Evolutionary conservation across 768 basidiomycete species (phyloP).

Genomic region (Boletus eberwhitei): DNA sequence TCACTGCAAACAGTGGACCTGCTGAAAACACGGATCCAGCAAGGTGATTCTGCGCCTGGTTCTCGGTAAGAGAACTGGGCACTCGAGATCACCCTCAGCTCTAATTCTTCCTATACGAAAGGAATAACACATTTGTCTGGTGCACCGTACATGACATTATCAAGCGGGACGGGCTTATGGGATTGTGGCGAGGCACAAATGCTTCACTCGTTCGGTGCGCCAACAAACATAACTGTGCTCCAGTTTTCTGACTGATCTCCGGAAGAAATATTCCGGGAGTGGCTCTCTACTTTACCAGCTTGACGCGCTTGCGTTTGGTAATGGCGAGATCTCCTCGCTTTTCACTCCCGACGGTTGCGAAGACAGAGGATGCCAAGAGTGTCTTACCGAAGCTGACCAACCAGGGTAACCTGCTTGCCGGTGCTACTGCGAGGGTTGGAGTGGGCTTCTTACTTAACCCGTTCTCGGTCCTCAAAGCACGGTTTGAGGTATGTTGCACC

Average conservation of each 20-base stretch:
- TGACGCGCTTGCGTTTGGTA: constrained; percentile 75
- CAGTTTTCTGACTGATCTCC: constrained; percentile 1
- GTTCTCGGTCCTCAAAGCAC: constrained; percentile 86
- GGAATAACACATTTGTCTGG: constrained; percentile 43
- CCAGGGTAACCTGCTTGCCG: constrained; percentile 82
- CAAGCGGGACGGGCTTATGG: constrained; percentile 56
- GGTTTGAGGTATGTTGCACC: constrained; percentile 72
- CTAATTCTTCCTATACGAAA: constrained; percentile 10
- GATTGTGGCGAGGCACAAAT: constrained; percentile 86
- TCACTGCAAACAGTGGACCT: constrained; percentile 61
- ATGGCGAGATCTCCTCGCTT: constrained; percentile 78
- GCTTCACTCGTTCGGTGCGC: constrained; percentile 74
- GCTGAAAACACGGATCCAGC: constrained; percentile 89
- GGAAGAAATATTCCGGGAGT: constrained; percentile 89
- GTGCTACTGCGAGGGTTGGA: constrained; percentile 73
- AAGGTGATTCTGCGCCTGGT: constrained; percentile 53
- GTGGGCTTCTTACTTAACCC: constrained; percentile 89
- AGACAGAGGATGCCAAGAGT: constrained; percentile 35
- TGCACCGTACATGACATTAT: constrained; percentile 57
- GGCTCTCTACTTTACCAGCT: constrained; percentile 84
- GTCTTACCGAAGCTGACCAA: constrained; percentile 68
- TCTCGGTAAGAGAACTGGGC: constrained; percentile 34
- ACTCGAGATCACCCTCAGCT: not conserved
- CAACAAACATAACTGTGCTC: not conserved
- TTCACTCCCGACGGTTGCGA: constrained; percentile 29